Percentiles rank a stretch among this genome's conserved stretches.
Conservation (phyloP, 768 basidiomycete genomes). For the Nidularia pulvinata region DNA sequence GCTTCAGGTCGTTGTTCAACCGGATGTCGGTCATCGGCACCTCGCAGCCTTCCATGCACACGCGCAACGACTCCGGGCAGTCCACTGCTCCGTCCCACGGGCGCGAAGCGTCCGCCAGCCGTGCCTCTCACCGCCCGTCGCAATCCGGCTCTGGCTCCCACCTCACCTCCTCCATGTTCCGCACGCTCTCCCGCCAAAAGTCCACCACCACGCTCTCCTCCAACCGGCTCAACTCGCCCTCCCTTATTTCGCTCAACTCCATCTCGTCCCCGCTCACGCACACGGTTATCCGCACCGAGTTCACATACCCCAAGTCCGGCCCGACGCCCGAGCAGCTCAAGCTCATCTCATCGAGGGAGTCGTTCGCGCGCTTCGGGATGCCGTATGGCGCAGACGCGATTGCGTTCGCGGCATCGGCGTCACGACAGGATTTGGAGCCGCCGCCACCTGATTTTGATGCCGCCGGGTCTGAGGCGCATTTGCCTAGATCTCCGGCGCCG, state of each 20-base stretch:
- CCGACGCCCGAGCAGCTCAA: constrained; percentile 66
- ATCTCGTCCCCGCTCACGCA: constrained; percentile 80
- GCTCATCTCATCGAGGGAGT: constrained; percentile 68
- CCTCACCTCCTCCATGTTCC: constrained; percentile 43
- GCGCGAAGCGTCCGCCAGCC: constrained; percentile 19
- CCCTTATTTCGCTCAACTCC: constrained; percentile 67
- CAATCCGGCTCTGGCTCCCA: constrained; percentile 28
- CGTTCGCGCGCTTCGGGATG: constrained; percentile 66
- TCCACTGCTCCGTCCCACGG: constrained; percentile 19
- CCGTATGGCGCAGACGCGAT: constrained; percentile 79
- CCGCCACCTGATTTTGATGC: constrained; percentile 60
- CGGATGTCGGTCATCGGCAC: constrained; percentile 26
- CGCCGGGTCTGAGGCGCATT: constrained; percentile 3
- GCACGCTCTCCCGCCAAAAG: constrained; percentile 47
- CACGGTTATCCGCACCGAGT: constrained; percentile 70
- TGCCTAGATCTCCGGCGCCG: constrained; percentile 16
- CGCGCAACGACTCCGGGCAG: constrained; percentile 24
- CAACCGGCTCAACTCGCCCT: constrained; percentile 57
- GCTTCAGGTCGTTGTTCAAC: constrained; percentile 46
- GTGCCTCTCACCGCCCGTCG: constrained; percentile 25
- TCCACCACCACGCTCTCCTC: constrained; percentile 37
- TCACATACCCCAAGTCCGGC: constrained; percentile 63
- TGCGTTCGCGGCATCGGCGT: constrained; percentile 55
- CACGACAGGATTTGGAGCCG: constrained; percentile 35
- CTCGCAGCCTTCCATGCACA: constrained; percentile 18